Evolutionary conservation across 768 basidiomycete genomes (phyloP).

Genomic region (Phanerodontia chrysosporium): DNA sequence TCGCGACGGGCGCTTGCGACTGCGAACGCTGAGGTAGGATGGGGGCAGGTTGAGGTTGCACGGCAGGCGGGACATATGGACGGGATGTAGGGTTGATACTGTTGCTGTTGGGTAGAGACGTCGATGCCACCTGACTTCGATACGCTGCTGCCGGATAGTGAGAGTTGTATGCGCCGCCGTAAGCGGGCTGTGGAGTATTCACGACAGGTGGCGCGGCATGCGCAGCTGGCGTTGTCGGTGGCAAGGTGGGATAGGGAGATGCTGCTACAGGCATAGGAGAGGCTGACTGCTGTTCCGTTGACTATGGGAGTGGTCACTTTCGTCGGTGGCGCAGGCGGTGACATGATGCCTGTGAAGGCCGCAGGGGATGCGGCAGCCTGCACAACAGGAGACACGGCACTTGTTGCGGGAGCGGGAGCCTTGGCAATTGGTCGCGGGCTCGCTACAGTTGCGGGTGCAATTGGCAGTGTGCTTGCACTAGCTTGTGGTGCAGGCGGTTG

Average conservation of each 20-base stretch:
- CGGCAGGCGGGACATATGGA: constrained; percentile 14
- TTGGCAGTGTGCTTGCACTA: background rate
- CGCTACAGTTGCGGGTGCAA: background rate
- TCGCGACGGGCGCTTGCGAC: constrained; percentile 9
- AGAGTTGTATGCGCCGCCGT: constrained; percentile 5
- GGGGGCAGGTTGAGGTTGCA: background rate
- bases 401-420: constrained; percentile 2
- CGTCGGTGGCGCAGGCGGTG: background rate
- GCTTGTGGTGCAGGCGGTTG: constrained; percentile 20
- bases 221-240: constrained; percentile 11
- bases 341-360: background rate
- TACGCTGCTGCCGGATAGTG: constrained; percentile 58
- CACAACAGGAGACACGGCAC: constrained; percentile 15
- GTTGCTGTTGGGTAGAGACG: constrained; percentile 15
- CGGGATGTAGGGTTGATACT: constrained; percentile 1
- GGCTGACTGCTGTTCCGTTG: constrained; percentile 13
- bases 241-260: background rate
- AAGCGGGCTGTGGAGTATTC: background rate
- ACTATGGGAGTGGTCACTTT: constrained; percentile 27
- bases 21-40: constrained; percentile 25
- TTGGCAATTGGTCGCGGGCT: constrained; percentile 5
- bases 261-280: background rate
- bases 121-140: constrained; percentile 21
- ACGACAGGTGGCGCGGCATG: background rate
- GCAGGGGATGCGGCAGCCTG: background rate